Percentiles rank a stretch among this genome's conserved stretches.
Evolutionary conservation across 1,284 basidiomycete genomes (phyloP).

Genomic region (Ceratobasidium sp.): DNA sequence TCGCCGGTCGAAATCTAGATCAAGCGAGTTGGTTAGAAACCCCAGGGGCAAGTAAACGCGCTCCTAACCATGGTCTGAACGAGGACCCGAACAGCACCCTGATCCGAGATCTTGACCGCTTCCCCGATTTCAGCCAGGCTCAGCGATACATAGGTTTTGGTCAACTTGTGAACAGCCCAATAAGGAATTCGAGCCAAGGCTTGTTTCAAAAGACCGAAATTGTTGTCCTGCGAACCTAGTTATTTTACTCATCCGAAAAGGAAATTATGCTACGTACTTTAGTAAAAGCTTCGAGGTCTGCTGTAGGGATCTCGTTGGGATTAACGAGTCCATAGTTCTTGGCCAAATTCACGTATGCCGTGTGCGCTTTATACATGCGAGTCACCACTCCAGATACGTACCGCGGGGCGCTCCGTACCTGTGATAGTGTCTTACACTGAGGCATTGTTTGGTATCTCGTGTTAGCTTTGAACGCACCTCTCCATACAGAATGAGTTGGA

Average conservation of each 20-base stretch:
- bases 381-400: constrained; percentile 57
- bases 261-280: constrained; percentile 60
- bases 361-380: constrained; percentile 69
- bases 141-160: constrained; percentile 81
- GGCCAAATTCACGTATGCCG: constrained; percentile 72
- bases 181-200: constrained; percentile 75
- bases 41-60: background rate
- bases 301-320: constrained; percentile 64
- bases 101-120: constrained; percentile 61
- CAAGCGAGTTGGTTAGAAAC: background rate
- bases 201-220: constrained; percentile 74
- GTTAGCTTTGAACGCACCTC: constrained; percentile 62
- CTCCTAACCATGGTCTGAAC: constrained; percentile 77
- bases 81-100: constrained; percentile 68
- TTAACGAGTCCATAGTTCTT: constrained; percentile 72
- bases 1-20: constrained; percentile 76
- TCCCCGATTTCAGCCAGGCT: constrained; percentile 76
- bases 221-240: constrained; percentile 69
- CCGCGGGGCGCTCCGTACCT: constrained; percentile 37
- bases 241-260: constrained; percentile 45
- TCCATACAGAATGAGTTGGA: constrained; percentile 81
- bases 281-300: constrained; percentile 67
- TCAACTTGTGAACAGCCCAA: constrained; percentile 82
- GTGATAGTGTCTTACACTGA: background rate
- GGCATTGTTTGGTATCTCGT: too few species aligned